Percentiles rank a stretch among this genome's conserved stretches.
Conservation (phyloP, 257 asterid species). For the Petunia secreta region DNA sequence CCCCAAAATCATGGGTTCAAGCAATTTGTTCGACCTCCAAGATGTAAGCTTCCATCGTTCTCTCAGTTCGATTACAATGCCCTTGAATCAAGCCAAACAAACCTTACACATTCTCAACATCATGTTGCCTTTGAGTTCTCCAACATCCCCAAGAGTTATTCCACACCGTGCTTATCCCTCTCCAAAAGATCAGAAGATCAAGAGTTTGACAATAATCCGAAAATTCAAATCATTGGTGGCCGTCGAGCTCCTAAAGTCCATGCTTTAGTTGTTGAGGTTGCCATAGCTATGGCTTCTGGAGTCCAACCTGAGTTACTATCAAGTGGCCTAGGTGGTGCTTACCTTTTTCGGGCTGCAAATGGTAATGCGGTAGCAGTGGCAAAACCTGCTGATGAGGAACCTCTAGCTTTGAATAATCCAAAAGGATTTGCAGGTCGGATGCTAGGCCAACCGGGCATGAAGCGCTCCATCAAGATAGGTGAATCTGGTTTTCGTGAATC, state of each 20-base stretch:
- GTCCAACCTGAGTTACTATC: conserved; percentile 74
- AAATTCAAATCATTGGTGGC: conserved; percentile 78
- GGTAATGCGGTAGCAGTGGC: conserved; percentile 80
- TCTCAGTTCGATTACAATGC: conserved; percentile 77
- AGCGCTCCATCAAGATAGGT: conserved; percentile 83
- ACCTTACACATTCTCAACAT: conserved; percentile 46
- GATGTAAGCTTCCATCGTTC: conserved; percentile 85
- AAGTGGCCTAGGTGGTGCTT: conserved; percentile 94
- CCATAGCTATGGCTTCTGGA: conserved; percentile 87
- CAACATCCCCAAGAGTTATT: conserved; percentile 74
- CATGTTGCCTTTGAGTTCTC: conserved; percentile 48
- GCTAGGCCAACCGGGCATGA: conserved; percentile 94
- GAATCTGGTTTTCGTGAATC: conserved; percentile 90
- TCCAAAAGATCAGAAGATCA: conserved; percentile 37
- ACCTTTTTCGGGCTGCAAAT: conserved; percentile 60
- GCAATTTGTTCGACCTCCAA: conserved; percentile 79
- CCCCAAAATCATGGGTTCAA: conserved; percentile 70
- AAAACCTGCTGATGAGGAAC: conserved; percentile 96
- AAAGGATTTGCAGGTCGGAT: conserved; percentile 86
- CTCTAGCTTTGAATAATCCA: conserved; percentile 87
- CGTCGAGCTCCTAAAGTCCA: conserved; percentile 65
- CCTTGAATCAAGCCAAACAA: conserved; percentile 58
- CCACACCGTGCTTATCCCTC: conserved; percentile 84
- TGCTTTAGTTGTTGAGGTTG: conserved; percentile 79
- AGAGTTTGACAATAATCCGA: conserved; percentile 42